Evolutionary conservation across 2,329 filamentous ascomycete genomes (phyloP).

Genomic region (Penicillium sp.): DNA sequence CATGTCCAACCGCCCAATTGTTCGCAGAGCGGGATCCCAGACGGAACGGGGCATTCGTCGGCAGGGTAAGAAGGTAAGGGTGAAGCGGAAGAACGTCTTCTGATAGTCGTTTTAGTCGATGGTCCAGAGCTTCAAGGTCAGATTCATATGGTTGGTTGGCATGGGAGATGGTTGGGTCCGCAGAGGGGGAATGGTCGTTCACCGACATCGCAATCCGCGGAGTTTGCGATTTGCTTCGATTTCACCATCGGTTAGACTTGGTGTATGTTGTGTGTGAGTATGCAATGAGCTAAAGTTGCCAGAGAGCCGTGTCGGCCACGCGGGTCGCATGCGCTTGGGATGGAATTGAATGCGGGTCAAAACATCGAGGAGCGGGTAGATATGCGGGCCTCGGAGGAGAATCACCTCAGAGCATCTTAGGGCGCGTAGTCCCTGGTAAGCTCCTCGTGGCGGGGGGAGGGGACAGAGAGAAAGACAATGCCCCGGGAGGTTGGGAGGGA

Average conservation of each 20-base stretch:
- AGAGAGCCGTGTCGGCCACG: background rate
- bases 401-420: conserved; percentile 18
- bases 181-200: conserved; percentile 36
- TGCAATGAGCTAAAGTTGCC: conserved; percentile 20
- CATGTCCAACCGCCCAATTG: conserved; percentile 53
- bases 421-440: background rate
- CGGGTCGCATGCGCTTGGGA: conserved; percentile 15
- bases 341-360: conserved; percentile 17
- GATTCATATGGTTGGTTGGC: conserved; percentile 23
- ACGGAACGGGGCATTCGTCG: conserved; percentile 51
- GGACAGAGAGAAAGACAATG: background rate
- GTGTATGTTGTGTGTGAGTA: conserved; percentile 8
- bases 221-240: conserved; percentile 16
- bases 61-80: conserved; percentile 52
- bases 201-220: conserved; percentile 46
- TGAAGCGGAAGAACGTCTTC: conserved; percentile 49
- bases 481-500: background rate
- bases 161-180: conserved; percentile 31
- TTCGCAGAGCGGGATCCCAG: conserved; percentile 47
- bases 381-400: conserved; percentile 17
- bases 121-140: conserved; percentile 38
- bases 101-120: conserved; percentile 44
- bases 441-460: background rate
- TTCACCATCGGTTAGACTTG: conserved; percentile 16
- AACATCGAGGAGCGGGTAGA: conserved; percentile 19